These are phyloP conservation scores for Nannochloropsis salina DNA, from an alignment of 108 stramenopile species.

Conservation along the genomic window DNA sequence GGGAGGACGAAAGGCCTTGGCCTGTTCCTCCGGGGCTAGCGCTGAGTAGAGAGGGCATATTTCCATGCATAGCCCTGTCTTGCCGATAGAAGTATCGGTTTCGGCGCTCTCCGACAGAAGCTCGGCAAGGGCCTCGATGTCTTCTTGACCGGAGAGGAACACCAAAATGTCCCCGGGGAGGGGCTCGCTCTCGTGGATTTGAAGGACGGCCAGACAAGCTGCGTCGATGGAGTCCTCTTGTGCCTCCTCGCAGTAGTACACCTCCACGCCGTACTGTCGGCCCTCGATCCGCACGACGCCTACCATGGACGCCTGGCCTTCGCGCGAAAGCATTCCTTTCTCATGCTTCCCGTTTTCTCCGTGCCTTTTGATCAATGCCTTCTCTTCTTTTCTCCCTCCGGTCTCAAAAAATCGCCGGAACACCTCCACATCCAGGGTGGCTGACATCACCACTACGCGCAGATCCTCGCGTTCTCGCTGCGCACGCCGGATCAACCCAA, in stretches of 20 bases:
- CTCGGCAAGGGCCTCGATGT: conserved; percentile 63
- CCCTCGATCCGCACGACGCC: conserved; percentile 74
- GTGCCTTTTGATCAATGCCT: neutral
- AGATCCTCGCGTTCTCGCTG: conserved; percentile 46
- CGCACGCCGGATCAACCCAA: conserved; percentile 70
- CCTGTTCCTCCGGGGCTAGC: conserved; percentile 27
- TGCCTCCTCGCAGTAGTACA: conserved; percentile 26
- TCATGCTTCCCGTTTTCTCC: neutral
- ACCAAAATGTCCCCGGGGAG: conserved; percentile 68
- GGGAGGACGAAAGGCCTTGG: conserved; percentile 22
- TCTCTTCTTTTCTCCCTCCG: neutral
- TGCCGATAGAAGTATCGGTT: conserved; percentile 49
- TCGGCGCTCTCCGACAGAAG: conserved; percentile 61
- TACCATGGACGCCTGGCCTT: conserved; percentile 8
- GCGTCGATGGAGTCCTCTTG: conserved; percentile 46
- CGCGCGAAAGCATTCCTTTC: neutral
- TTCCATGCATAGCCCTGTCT: conserved; percentile 24
- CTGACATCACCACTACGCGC: conserved; percentile 91
- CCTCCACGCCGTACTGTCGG: conserved; percentile 71
- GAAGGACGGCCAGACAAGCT: conserved; percentile 68
- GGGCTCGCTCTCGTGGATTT: conserved; percentile 68
- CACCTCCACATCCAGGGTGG: conserved; percentile 82
- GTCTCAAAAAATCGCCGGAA: conserved; percentile 70
- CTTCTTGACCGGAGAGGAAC: conserved; percentile 96
- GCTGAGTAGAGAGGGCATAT: neutral